Evolutionary conservation across 2,329 filamentous ascomycete species (phyloP).

Genomic region (Colletotrichum aenigma): DNA sequence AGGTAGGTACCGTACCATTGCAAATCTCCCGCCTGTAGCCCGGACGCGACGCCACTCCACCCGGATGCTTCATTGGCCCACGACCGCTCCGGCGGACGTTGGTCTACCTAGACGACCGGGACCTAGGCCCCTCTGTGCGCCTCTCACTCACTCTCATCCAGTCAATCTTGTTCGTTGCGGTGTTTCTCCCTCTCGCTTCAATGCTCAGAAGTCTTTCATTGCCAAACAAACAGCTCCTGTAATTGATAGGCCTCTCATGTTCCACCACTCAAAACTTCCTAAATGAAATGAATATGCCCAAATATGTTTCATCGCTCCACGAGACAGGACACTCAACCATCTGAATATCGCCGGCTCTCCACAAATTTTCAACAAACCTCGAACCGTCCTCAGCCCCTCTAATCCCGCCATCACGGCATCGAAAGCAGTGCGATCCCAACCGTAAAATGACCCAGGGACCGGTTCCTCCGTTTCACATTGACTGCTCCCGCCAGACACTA

Average conservation of each 20-base stretch:
- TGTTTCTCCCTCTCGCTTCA: background rate
- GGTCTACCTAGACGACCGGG: background rate
- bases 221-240: background rate
- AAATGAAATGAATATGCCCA: background rate
- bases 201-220: background rate
- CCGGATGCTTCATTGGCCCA: background rate
- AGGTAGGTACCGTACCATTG: background rate
- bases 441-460: background rate
- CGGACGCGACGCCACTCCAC: background rate
- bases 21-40: background rate
- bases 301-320: background rate
- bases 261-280: background rate
- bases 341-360: background rate
- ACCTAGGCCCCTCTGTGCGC: background rate
- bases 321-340: background rate
- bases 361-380: background rate
- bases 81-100: background rate
- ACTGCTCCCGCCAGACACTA: background rate
- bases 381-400: background rate
- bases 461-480: constrained; percentile 8
- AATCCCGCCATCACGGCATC: background rate
- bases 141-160: background rate
- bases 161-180: background rate
- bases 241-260: background rate
- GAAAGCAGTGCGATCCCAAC: background rate